Percentiles rank a stretch among this genome's conserved stretches.
These are phyloP conservation scores for Cicer chorassanicum DNA, from an alignment of 306 rosid species.

Conservation along the genomic window DNA sequence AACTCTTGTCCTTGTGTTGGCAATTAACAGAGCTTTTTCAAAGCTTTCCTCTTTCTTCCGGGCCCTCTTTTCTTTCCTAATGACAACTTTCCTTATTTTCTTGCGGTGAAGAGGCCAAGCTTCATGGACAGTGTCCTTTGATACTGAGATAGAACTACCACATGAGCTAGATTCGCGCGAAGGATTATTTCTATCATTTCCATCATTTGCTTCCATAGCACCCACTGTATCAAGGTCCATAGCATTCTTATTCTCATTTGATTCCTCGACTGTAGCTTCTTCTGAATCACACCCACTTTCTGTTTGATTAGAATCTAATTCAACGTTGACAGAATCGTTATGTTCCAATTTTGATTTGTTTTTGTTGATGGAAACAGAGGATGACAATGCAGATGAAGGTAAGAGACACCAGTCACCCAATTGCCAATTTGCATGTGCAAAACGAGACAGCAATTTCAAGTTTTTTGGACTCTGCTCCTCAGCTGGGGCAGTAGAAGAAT, in stretches of 20 bases:
- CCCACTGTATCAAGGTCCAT: conserved; percentile 68
- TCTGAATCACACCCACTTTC: conserved; percentile 80
- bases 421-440: conserved; percentile 95
- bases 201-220: conserved; percentile 58
- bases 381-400: conserved; percentile 51
- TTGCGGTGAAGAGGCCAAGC: conserved; percentile 89
- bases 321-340: conserved; percentile 57
- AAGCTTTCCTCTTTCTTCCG: conserved; percentile 90
- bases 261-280: conserved; percentile 69
- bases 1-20: conserved; percentile 77
- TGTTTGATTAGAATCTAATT: conserved; percentile 68
- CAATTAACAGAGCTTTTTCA: conserved; percentile 85
- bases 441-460: conserved; percentile 85
- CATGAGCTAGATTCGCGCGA: conserved; percentile 71
- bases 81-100: conserved; percentile 87
- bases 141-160: conserved; percentile 64
- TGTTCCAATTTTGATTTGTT: conserved; percentile 63
- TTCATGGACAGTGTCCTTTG: conserved; percentile 80
- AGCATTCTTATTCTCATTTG: conserved; percentile 61
- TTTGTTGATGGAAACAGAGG: conserved; percentile 58
- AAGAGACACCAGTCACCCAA: conserved; percentile 98
- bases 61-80: conserved; percentile 86
- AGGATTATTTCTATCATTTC: conserved; percentile 50
- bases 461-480: conserved; percentile 95
- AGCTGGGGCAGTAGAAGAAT: conserved; percentile 88